Base-by-base conservation (phyloP, 345 rosid species). In the Gynandropsis gynandra region DNA sequence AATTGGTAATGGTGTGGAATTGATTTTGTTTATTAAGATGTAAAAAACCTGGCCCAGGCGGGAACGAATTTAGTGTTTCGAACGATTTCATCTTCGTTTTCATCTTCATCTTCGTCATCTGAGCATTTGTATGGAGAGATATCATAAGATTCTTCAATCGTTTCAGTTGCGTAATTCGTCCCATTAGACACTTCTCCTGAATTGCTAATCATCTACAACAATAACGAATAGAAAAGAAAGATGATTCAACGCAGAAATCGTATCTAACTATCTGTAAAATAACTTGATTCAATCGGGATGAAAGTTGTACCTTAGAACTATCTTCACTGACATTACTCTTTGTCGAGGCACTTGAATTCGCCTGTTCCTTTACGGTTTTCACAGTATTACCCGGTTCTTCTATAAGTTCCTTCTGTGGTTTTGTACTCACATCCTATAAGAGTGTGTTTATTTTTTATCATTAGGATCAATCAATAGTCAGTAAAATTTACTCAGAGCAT, bases 111-210 rank as follows among this genome's bases (percentile, higher is more conserved):
- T 71, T 87, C 98, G 32, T 88, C 82, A 43, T 88, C 97, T 3
- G 97, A 93, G 65, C 77, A 76, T 73, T 83, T 77, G 66, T 85
- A 92, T 32, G 97, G 98, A 46, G 97, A 92, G 27, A 92, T 81
- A 20, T 83, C 94, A 52, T 88, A 93, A 0, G 99, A 85, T 34
- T 88, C 99, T 52, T 14, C 62, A 16, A 16, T 65, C 55, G 43
- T 43, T 32, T 45, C 8, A 18, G 60, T 42, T 34, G 10, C 16
- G 1, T 52, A 4, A 42, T 47, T 51, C 40, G 34, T 48, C 33
- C 16, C 58, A 33, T 48, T 67, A 11, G 54, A 59, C 77, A 69
- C 47, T 58, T 67, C 47, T n/a, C 42, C 60, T 16, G 16, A 32
- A 52, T 63, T 42, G 63, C 67, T 48, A 41, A 21, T 40, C 27